These are phyloP conservation scores for Diaporthe capsici DNA, from an alignment of 2,329 filamentous ascomycete genomes.

Conservation along the genomic window DNA sequence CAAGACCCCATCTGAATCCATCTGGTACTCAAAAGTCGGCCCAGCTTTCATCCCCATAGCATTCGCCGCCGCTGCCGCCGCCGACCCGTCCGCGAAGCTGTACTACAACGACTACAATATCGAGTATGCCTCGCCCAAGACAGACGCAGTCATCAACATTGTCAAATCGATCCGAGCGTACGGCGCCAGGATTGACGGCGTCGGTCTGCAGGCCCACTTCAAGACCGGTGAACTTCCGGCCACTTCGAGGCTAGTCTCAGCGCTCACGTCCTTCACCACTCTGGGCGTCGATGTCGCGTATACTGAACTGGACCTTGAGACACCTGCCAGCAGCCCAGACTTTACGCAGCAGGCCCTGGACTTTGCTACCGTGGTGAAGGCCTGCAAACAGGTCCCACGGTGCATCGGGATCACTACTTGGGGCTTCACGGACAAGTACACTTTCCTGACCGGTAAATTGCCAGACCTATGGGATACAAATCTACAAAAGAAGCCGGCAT, in stretches of 20 bases:
- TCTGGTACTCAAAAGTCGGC: slow-evolving; percentile 69
- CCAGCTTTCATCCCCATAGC: slow-evolving; percentile 69
- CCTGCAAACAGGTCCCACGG: slow-evolving; percentile 46
- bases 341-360: slow-evolving; percentile 57
- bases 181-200: slow-evolving; percentile 63
- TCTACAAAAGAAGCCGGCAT: slow-evolving; percentile 45
- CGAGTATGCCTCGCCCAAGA: slow-evolving; percentile 51
- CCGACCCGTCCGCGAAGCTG: slow-evolving; percentile 30
- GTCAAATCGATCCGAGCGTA: slow-evolving; percentile 51
- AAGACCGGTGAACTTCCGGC: slow-evolving; percentile 53
- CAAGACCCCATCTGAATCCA: slow-evolving; percentile 47
- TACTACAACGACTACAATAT: slow-evolving; percentile 62
- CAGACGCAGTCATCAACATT: slow-evolving; percentile 50
- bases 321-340: slow-evolving; percentile 55
- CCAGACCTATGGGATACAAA: slow-evolving; percentile 44
- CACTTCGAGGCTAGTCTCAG: slow-evolving; percentile 51
- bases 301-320: slow-evolving; percentile 64
- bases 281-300: slow-evolving; percentile 64
- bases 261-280: slow-evolving; percentile 57
- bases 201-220: slow-evolving; percentile 66
- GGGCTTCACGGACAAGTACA: slow-evolving; percentile 48
- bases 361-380: slow-evolving; percentile 51
- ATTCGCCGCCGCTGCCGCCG: slow-evolving; percentile 50
- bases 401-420: slow-evolving; percentile 50
- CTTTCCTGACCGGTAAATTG: slow-evolving; percentile 46